Percentiles rank a stretch among this genome's conserved stretches.
Conservation (phyloP, 192 early-diverging fungal species). For the Backusella liffmaniae region DNA sequence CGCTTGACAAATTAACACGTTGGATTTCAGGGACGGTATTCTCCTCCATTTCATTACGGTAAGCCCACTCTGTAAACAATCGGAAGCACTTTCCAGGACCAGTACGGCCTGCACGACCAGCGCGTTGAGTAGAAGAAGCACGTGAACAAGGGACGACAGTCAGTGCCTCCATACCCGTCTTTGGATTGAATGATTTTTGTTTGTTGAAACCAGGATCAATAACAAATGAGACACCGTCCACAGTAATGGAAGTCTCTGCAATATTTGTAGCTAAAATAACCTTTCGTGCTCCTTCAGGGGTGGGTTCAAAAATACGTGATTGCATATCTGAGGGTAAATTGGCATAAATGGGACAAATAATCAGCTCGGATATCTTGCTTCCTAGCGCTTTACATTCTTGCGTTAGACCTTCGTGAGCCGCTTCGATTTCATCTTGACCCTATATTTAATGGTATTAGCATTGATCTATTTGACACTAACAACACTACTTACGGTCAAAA, state of each 20-base stretch:
- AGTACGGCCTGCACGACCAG: slow-evolving; percentile 93
- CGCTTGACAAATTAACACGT: slow-evolving; percentile 89
- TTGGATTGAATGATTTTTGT: slow-evolving; percentile 93
- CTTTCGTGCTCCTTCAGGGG: slow-evolving; percentile 91
- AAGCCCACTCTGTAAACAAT: slow-evolving; percentile 92
- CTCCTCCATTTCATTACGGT: slow-evolving; percentile 90
- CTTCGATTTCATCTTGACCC: slow-evolving; percentile 98
- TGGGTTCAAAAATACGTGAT: slow-evolving; percentile 94
- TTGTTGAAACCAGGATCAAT: slow-evolving; percentile 99
- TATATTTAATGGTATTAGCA: slow-evolving; percentile 1
- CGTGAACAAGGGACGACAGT: slow-evolving; percentile 94
- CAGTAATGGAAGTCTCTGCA: slow-evolving; percentile 98
- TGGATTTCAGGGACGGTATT: slow-evolving; percentile 97
- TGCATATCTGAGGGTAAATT: slow-evolving; percentile 96
- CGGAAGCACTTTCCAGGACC: slow-evolving; percentile 98
- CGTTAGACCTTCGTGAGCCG: slow-evolving; percentile 76
- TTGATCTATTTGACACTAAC: not conserved
- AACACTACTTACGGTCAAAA: slow-evolving; percentile 69
- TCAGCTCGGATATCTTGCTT: slow-evolving; percentile 83
- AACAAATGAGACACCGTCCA: slow-evolving; percentile 95
- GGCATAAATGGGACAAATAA: slow-evolving; percentile 96
- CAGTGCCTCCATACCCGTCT: slow-evolving; percentile 94
- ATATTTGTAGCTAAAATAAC: slow-evolving; percentile 98
- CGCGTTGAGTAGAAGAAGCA: slow-evolving; percentile 91
- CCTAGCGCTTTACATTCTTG: slow-evolving; percentile 81